These are phyloP conservation scores for Fusarium sp. DNA, from an alignment of 2,329 filamentous ascomycete genomes.

Conservation along the genomic window DNA sequence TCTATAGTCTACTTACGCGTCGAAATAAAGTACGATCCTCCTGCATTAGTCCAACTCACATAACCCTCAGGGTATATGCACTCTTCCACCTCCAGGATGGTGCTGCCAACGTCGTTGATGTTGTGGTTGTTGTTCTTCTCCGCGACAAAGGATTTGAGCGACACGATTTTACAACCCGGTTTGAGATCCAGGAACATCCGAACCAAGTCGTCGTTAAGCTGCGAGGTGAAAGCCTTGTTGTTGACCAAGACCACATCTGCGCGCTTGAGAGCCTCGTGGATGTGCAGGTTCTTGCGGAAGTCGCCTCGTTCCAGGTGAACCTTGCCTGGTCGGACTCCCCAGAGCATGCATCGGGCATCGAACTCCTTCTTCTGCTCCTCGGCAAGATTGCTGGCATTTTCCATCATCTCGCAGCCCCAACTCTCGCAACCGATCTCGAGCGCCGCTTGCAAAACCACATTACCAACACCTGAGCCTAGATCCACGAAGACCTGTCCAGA, in stretches of 20 bases:
- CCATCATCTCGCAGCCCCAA: slow-evolving; percentile 97
- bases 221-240: slow-evolving; percentile 94
- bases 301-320: slow-evolving; percentile 86
- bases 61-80: slow-evolving; percentile 72
- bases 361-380: slow-evolving; percentile 86
- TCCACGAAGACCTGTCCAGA: slow-evolving; percentile 92
- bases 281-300: slow-evolving; percentile 78
- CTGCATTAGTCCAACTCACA: slow-evolving; percentile 91
- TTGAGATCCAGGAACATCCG: slow-evolving; percentile 95
- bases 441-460: slow-evolving; percentile 93
- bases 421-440: slow-evolving; percentile 93
- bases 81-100: slow-evolving; percentile 81
- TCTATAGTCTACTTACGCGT: slow-evolving; percentile 70
- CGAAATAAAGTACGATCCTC: slow-evolving; percentile 89
- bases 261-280: slow-evolving; percentile 78
- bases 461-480: slow-evolving; percentile 94
- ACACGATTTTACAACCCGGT: slow-evolving; percentile 88
- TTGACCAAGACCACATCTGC: slow-evolving; percentile 98
- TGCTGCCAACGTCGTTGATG: slow-evolving; percentile 81
- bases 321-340: slow-evolving; percentile 84
- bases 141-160: slow-evolving; percentile 90
- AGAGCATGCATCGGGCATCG: slow-evolving; percentile 83
- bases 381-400: slow-evolving; percentile 85
- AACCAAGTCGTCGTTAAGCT: slow-evolving; percentile 85
- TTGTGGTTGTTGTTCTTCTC: slow-evolving; percentile 81